phyloP scores from a whole-genome alignment of 441 rosid genomes.

The Croton setiger region DNA sequence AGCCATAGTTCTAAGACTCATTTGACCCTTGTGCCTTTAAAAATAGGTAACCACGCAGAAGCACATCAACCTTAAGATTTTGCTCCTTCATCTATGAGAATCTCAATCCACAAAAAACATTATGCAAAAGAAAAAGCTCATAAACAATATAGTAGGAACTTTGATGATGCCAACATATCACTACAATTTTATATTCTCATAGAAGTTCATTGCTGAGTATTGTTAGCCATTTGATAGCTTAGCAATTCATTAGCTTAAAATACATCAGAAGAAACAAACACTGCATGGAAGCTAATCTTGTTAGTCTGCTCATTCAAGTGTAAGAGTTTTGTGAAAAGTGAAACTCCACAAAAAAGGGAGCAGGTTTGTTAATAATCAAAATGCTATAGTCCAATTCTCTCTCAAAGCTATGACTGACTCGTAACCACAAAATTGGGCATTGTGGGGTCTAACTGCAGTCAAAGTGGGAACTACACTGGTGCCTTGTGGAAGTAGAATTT shows the following conservation, averaged over 20 bases:
- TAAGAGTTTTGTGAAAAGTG: neutral
- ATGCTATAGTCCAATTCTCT: neutral
- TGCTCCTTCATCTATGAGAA: neutral
- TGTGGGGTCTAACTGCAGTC: too few species aligned
- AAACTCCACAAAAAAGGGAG: neutral
- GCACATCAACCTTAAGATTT: too few species aligned
- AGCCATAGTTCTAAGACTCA: too few species aligned
- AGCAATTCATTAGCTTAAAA: too few species aligned
- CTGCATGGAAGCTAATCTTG: neutral
- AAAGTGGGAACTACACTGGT: neutral
- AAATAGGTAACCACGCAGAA: too few species aligned
- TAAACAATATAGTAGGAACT: too few species aligned
- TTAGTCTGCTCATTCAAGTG: neutral
- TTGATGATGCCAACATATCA: neutral
- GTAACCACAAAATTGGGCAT: too few species aligned
- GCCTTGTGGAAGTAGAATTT: neutral
- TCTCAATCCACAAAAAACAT: neutral
- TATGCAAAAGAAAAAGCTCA: neutral
- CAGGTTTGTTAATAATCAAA: neutral
- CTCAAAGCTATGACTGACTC: too few species aligned
- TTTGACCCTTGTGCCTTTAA: too few species aligned
- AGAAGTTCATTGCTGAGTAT: too few species aligned
- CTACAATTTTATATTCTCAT: neutral
- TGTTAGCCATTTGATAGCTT: neutral
- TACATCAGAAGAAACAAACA: neutral